Conservation (phyloP, 169 alveolate genomes). For the Plasmodium berghei region DNA sequence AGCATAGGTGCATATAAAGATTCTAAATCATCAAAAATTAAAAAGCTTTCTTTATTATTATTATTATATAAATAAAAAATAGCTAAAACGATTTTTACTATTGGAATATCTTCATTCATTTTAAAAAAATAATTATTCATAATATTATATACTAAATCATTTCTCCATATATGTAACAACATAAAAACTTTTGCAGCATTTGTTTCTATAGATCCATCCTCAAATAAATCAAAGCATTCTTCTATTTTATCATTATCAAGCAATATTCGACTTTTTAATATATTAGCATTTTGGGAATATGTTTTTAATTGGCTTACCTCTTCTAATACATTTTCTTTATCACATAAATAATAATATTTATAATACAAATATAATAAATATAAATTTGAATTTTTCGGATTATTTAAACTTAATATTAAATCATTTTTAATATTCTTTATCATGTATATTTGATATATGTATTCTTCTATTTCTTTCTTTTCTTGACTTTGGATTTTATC, state of each 20-base stretch:
- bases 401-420: conserved; percentile 26
- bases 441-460: conserved; percentile 71
- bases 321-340: conserved; percentile 44
- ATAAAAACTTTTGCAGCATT: conserved; percentile 46
- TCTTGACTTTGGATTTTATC: conserved; percentile 31
- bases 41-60: conserved; percentile 66
- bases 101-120: conserved; percentile 75
- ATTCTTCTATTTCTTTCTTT: conserved; percentile 53
- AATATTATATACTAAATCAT: conserved; percentile 26
- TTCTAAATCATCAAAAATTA: conserved; percentile 71
- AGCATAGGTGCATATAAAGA: conserved; percentile 34
- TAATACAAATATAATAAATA: conserved; percentile 45
- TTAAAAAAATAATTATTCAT: conserved; percentile 32
- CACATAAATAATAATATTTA: conserved; percentile 39
- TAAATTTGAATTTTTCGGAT: conserved; percentile 37
- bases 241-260: conserved; percentile 54
- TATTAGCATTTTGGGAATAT: conserved; percentile 30
- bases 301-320: conserved; percentile 24
- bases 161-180: conserved; percentile 30
- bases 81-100: conserved; percentile 60
- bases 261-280: conserved; percentile 54
- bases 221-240: conserved; percentile 63
- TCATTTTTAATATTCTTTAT: conserved; percentile 29
- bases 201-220: conserved; percentile 44
- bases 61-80: conserved; percentile 52